These are phyloP conservation scores for Metschnikowia dekortorum DNA, from an alignment of 805 yeast genomes.

Conservation along the genomic window DNA sequence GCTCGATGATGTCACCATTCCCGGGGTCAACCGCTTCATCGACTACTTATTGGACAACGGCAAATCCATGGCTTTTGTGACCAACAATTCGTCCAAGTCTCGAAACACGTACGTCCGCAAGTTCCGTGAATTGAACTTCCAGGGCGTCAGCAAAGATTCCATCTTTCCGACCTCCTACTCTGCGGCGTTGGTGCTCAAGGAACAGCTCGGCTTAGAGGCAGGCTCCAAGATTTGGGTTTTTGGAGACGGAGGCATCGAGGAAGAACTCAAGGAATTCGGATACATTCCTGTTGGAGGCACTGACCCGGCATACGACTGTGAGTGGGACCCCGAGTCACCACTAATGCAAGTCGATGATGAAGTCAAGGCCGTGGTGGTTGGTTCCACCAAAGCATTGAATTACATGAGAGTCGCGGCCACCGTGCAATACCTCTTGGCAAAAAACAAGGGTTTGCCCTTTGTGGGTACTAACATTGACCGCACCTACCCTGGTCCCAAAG, in stretches of 20 bases:
- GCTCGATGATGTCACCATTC: conserved; percentile 33
- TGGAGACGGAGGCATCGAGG: conserved; percentile 37
- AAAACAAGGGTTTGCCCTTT: conserved; percentile 31
- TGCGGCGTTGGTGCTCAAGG: conserved; percentile 26
- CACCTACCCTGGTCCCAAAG: conserved; percentile 37
- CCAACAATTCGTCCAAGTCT: conserved; percentile 37
- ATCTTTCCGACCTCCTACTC: conserved; percentile 38
- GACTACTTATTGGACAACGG: conserved; percentile 18
- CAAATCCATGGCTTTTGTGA: conserved; percentile 32
- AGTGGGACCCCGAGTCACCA: conserved; percentile 23
- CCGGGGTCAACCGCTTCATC: conserved; percentile 29
- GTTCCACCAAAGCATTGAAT: conserved; percentile 34
- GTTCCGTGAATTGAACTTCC: conserved; percentile 29
- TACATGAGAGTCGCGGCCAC: conserved; percentile 36
- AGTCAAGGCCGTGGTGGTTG: conserved; percentile 38
- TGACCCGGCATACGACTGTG: conserved; percentile 22
- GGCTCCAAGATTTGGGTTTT: conserved; percentile 39
- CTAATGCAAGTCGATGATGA: conserved; percentile 32
- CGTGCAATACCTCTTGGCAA: conserved; percentile 32
- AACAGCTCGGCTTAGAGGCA: conserved; percentile 20
- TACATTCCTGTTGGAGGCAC: conserved; percentile 35
- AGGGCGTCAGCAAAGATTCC: conserved; percentile 22
- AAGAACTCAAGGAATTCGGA: conserved; percentile 29
- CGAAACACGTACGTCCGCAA: conserved; percentile 29
- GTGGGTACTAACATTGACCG: conserved; percentile 40